A percentile compares a stretch with the other conserved stretches of the same genome.
These are phyloP conservation scores for Articulospora tetracladia DNA, from an alignment of 495 filamentous ascomycete species.

Conservation along the genomic window DNA sequence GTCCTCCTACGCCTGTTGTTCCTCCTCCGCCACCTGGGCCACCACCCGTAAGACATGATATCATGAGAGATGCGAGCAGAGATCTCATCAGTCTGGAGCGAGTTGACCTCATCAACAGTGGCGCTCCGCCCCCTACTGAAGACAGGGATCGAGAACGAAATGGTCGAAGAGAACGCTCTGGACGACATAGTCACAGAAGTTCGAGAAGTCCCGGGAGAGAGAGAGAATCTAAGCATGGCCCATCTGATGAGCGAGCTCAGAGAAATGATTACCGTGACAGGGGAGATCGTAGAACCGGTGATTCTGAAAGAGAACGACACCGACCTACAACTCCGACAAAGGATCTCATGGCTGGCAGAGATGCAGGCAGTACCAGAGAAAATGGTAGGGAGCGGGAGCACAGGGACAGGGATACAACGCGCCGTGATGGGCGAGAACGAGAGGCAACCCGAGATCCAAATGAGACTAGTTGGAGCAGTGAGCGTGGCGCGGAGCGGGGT, in stretches of 20 bases:
- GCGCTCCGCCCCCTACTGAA: conserved; percentile 28
- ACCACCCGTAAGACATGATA: conserved; percentile 4
- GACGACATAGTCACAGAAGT: conserved; percentile 29
- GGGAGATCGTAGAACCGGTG: conserved; percentile 27
- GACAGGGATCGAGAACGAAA: conserved; percentile 26
- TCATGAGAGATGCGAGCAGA: neutral
- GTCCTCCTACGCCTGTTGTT: conserved; percentile 9
- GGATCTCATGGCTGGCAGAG: conserved; percentile 26
- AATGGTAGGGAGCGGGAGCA: conserved; percentile 19
- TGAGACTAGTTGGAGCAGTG: conserved; percentile 12
- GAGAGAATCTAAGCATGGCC: conserved; percentile 27
- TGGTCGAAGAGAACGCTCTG: conserved; percentile 22
- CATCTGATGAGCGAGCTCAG: conserved; percentile 21
- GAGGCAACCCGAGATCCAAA: conserved; percentile 14
- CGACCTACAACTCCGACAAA: conserved; percentile 6
- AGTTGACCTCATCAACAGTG: conserved; percentile 21
- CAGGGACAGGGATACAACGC: conserved; percentile 9
- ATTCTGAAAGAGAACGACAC: conserved; percentile 23
- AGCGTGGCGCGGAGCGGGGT: conserved; percentile 9
- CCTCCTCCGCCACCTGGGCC: conserved; percentile 16
- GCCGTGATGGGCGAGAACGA: conserved; percentile 18
- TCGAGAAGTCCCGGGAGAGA: conserved; percentile 30
- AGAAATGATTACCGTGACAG: conserved; percentile 24
- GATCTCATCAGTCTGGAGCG: conserved; percentile 20
- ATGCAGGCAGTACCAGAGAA: conserved; percentile 24